Conservation (phyloP, 2,329 filamentous ascomycete species). For the Tolypocladium amazonense region DNA sequence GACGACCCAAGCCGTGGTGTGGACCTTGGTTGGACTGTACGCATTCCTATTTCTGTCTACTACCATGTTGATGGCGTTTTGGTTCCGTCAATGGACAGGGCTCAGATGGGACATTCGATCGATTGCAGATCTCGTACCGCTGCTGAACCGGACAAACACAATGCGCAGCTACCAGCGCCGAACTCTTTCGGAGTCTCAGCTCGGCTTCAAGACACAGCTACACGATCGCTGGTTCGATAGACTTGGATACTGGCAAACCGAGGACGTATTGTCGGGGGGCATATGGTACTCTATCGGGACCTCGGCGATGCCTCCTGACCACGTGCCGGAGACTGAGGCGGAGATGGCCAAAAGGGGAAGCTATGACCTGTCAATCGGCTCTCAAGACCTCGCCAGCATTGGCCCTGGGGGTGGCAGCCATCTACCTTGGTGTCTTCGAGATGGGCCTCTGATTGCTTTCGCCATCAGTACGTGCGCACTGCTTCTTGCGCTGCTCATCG, state of each 20-base stretch:
- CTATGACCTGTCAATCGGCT: slow-evolving; percentile 20
- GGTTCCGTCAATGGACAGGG: slow-evolving; percentile 57
- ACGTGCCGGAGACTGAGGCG: slow-evolving; percentile 10
- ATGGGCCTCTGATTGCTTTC: slow-evolving; percentile 54
- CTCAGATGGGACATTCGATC: slow-evolving; percentile 78
- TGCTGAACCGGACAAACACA: slow-evolving; percentile 73
- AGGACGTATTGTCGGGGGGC: slow-evolving; percentile 48
- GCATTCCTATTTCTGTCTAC: slow-evolving; percentile 50
- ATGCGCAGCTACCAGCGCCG: slow-evolving; percentile 63
- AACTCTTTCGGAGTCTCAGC: slow-evolving; percentile 37
- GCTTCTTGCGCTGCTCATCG: slow-evolving; percentile 59
- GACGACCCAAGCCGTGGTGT: slow-evolving; percentile 65
- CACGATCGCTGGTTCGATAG: slow-evolving; percentile 51
- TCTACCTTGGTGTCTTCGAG: slow-evolving; percentile 67
- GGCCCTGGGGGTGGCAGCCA: slow-evolving; percentile 41
- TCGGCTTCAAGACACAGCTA: slow-evolving; percentile 42
- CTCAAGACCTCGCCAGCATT: slow-evolving; percentile 15
- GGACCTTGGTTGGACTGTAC: slow-evolving; percentile 69
- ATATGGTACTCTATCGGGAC: slow-evolving; percentile 71
- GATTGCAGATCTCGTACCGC: slow-evolving; percentile 67
- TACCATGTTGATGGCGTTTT: slow-evolving; percentile 46
- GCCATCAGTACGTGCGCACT: slow-evolving; percentile 49
- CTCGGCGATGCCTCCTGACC: slow-evolving; percentile 20
- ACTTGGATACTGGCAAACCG: slow-evolving; percentile 78
- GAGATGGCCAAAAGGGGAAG: slow-evolving; percentile 16